Percentiles rank a stretch among this genome's conserved stretches.
Evolutionary conservation across 2,329 filamentous ascomycete species (phyloP).

Genomic region (Pseudogymnoascus sp.): DNA sequence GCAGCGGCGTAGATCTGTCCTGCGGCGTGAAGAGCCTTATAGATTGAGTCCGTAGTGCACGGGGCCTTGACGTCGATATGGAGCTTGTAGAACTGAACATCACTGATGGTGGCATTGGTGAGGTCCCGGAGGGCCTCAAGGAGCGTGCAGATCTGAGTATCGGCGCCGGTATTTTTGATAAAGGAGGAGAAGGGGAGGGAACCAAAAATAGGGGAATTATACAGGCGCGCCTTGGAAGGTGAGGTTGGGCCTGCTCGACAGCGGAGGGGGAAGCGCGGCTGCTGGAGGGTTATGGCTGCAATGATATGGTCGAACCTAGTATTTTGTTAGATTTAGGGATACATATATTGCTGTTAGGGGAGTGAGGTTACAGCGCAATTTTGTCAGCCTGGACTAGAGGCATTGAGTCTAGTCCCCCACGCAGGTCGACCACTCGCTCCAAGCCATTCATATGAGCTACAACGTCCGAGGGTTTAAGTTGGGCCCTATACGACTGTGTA

Average conservation of each 20-base stretch:
- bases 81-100: background rate
- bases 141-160: background rate
- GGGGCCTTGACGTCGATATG: conserved; percentile 9
- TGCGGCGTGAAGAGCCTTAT: conserved; percentile 10
- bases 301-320: conserved; percentile 16
- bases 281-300: conserved; percentile 14
- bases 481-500: conserved; percentile 13
- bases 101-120: conserved; percentile 4
- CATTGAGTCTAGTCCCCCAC: conserved; percentile 13
- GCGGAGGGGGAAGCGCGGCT: conserved; percentile 14
- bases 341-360: background rate
- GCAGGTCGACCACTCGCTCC: conserved; percentile 13
- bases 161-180: conserved; percentile 3
- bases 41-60: conserved; percentile 11
- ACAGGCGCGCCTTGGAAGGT: background rate
- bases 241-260: conserved; percentile 9
- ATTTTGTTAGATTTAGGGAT: background rate
- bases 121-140: background rate
- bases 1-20: conserved; percentile 8
- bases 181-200: conserved; percentile 7
- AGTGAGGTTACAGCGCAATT: conserved; percentile 13
- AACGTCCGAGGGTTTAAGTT: conserved; percentile 14
- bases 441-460: conserved; percentile 16
- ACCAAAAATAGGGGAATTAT: conserved; percentile 8
- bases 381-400: conserved; percentile 12